Evolutionary conservation across 805 yeast genomes (phyloP).

Genomic region (Cyberlindnera misumaiensis): DNA sequence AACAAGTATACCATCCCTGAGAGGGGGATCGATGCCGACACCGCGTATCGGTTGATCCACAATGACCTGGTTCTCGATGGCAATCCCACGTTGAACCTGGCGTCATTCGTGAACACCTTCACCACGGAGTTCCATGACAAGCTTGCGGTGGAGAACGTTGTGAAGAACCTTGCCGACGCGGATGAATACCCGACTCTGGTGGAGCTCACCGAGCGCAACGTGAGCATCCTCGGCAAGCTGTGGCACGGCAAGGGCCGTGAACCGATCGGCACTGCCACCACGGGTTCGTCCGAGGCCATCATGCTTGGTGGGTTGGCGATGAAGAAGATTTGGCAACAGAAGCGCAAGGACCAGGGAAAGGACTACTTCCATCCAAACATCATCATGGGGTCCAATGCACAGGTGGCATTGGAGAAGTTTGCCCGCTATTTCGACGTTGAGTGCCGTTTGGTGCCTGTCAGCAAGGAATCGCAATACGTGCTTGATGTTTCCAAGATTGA

Average conservation of each 20-base stretch:
- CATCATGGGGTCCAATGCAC: constrained; percentile 88
- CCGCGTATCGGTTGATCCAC: constrained; percentile 57
- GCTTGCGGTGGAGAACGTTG: constrained; percentile 62
- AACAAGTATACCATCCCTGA: constrained; percentile 55
- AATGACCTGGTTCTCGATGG: constrained; percentile 82
- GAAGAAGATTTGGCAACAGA: constrained; percentile 83
- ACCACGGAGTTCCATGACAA: constrained; percentile 45
- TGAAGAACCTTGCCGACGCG: constrained; percentile 85
- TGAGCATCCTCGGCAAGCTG: constrained; percentile 67
- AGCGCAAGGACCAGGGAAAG: constrained; percentile 52
- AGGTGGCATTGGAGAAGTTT: constrained; percentile 90
- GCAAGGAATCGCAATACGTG: constrained; percentile 51
- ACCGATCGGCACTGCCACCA: constrained; percentile 84
- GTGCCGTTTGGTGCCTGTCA: constrained; percentile 65
- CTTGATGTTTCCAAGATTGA: constrained; percentile 55
- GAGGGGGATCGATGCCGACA: constrained; percentile 42
- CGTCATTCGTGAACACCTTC: constrained; percentile 82
- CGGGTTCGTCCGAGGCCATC: constrained; percentile 91
- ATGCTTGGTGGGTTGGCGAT: constrained; percentile 90
- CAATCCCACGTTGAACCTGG: constrained; percentile 74
- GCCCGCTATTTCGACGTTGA: constrained; percentile 93
- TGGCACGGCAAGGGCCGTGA: constrained; percentile 62
- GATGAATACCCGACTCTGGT: constrained; percentile 88
- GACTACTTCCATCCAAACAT: constrained; percentile 68
- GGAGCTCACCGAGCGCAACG: constrained; percentile 75